A percentile compares a stretch with the other conserved stretches of the same genome.
phyloP scores from a whole-genome alignment of 331 rosid genomes.

The Rosa hybrid region DNA sequence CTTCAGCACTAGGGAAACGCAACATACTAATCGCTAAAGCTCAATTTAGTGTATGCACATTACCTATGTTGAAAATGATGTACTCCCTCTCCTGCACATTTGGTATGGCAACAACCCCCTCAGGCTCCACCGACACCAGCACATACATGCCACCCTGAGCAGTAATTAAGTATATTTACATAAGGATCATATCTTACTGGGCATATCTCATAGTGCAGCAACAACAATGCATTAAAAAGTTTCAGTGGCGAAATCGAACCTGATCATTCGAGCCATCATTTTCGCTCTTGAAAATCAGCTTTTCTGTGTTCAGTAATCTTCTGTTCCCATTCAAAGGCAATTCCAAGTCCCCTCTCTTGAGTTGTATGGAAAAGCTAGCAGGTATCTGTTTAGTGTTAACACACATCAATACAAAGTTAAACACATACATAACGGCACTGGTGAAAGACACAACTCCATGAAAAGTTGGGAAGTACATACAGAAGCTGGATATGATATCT shows the following conservation, averaged over 20 bases:
- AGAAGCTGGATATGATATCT: constrained; percentile 90
- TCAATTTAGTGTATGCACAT: neutral
- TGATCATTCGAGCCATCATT: constrained; percentile 27
- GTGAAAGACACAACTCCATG: constrained; percentile 6
- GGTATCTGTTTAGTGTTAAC: constrained; percentile 55
- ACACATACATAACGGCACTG: constrained; percentile 32
- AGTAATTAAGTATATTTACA: constrained; percentile 6
- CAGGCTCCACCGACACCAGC: constrained; percentile 65
- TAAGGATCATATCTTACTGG: neutral
- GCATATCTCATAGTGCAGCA: constrained; percentile 6
- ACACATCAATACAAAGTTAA: constrained; percentile 16
- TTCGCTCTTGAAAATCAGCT: constrained; percentile 60
- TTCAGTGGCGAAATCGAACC: constrained; percentile 36
- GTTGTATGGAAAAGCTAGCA: constrained; percentile 63
- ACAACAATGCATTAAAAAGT: neutral
- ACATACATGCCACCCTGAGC: constrained; percentile 46
- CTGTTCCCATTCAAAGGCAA: constrained; percentile 42
- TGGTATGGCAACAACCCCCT: constrained; percentile 74
- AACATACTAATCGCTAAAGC: neutral
- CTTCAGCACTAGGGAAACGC: neutral
- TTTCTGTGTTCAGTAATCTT: constrained; percentile 76
- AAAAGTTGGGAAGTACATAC: constrained; percentile 59
- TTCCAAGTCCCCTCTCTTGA: constrained; percentile 52
- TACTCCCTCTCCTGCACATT: constrained; percentile 55
- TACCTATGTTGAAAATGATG: constrained; percentile 79